Conservation (phyloP, 768 basidiomycete genomes). For the Pleurotus ostreatus region DNA sequence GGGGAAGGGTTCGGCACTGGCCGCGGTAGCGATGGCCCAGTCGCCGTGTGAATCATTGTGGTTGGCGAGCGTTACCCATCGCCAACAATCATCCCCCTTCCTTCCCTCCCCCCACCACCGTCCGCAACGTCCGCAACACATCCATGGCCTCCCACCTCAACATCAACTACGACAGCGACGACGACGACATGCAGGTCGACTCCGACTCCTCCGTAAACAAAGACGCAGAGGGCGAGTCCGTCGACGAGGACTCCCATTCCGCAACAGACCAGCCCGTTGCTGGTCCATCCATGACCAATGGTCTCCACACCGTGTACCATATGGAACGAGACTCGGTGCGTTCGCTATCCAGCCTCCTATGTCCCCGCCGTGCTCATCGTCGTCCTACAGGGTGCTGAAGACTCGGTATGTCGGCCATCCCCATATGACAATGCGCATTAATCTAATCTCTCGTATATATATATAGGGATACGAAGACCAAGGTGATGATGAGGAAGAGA, state of each 20-base stretch:
- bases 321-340: conserved; percentile 36
- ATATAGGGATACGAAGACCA: conserved; percentile 47
- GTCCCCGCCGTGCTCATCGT: conserved; percentile 12
- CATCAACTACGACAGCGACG: conserved; percentile 56
- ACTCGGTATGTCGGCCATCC: conserved; percentile 48
- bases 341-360: conserved; percentile 13
- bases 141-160: conserved; percentile 39
- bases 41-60: conserved; percentile 53
- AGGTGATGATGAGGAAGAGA: conserved; percentile 55
- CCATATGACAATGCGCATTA: conserved; percentile 9
- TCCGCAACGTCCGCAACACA: conserved; percentile 18
- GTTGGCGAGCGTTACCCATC: conserved; percentile 47
- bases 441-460: conserved; percentile 11
- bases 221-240: conserved; percentile 60
- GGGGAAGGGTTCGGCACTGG: conserved; percentile 49
- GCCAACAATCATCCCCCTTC: conserved; percentile 30
- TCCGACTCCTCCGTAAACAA: conserved; percentile 45
- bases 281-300: conserved; percentile 28
- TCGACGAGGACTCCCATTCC: conserved; percentile 47
- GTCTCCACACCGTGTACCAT: conserved; percentile 20
- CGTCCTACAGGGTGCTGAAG: conserved; percentile 42
- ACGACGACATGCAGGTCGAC: conserved; percentile 69
- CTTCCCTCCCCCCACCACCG: conserved; percentile 19
- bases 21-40: conserved; percentile 52
- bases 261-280: conserved; percentile 30